A percentile compares a stretch with the other conserved stretches of the same genome.
These are phyloP conservation scores for Theileria sp. DNA, from an alignment of 169 alveolate genomes.

Conservation along the genomic window DNA sequence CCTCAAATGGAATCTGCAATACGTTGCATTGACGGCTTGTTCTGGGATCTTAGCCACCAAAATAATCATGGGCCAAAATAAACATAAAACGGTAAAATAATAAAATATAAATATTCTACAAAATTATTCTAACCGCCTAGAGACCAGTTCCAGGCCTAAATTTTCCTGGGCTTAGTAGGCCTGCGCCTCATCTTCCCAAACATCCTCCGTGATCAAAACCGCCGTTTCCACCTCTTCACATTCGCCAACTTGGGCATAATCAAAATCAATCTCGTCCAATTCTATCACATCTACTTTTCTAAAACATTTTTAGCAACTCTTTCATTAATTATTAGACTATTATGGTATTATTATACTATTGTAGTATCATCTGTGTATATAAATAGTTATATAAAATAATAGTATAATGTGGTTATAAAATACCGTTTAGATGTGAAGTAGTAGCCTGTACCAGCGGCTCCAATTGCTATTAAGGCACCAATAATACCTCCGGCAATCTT, in stretches of 20 bases:
- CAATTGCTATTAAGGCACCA: slow-evolving; percentile 19
- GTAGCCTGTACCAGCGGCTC: slow-evolving; percentile 33
- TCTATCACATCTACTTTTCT: neutral
- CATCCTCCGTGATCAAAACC: slow-evolving; percentile 27
- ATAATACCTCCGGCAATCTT: slow-evolving; percentile 34
- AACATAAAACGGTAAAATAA: neutral
- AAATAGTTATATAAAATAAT: neutral
- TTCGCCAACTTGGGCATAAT: neutral
- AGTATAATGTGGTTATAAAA: neutral
- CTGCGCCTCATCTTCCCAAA: slow-evolving; percentile 18
- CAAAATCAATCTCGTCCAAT: slow-evolving; percentile 35
- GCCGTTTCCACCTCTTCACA: slow-evolving; percentile 30
- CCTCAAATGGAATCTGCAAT: slow-evolving; percentile 22
- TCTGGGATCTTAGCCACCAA: neutral
- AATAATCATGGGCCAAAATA: neutral
- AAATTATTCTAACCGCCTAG: neutral
- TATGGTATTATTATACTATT: no score
- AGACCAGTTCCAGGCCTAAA: neutral
- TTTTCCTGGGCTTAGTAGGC: neutral
- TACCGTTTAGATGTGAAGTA: neutral
- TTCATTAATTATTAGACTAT: neutral
- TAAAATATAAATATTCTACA: neutral
- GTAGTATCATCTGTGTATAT: no score
- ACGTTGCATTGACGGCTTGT: slow-evolving; percentile 6
- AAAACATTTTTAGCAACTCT: neutral